phyloP scores from a whole-genome alignment of 805 yeast genomes.

The Henningerozyma blattae region DNA sequence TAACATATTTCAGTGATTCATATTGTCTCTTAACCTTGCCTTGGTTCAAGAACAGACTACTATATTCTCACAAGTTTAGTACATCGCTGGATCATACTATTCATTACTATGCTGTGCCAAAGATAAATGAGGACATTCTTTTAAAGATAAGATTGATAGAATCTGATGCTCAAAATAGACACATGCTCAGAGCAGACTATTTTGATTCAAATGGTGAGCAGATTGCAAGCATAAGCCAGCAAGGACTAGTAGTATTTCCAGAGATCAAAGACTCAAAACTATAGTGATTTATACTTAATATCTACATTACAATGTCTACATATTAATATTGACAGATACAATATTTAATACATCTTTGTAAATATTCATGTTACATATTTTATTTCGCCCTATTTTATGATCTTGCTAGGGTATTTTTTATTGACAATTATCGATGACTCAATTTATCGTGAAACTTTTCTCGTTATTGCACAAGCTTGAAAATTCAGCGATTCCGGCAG shows the following conservation, averaged over 20 bases:
- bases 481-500: too few relatives aligned
- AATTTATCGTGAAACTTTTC: too few relatives aligned
- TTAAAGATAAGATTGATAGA: background rate
- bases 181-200: background rate
- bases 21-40: slow-evolving; percentile 40
- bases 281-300: too few relatives aligned
- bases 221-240: background rate
- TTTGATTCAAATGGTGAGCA: background rate
- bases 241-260: background rate
- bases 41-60: slow-evolving; percentile 35
- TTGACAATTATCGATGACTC: too few relatives aligned
- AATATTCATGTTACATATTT: too few relatives aligned
- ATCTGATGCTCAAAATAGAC: background rate
- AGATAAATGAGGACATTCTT: slow-evolving; percentile 24
- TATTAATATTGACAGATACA: too few relatives aligned
- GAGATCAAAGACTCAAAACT: too few relatives aligned
- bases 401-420: too few relatives aligned
- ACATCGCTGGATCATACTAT: slow-evolving; percentile 58
- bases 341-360: too few relatives aligned
- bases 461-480: too few relatives aligned
- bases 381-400: too few relatives aligned
- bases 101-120: slow-evolving; percentile 42
- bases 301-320: too few relatives aligned
- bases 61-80: slow-evolving; percentile 36
- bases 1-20: slow-evolving; percentile 50